Conservation (phyloP, 495 filamentous ascomycete species). For the Lophiostoma macrostomum region DNA sequence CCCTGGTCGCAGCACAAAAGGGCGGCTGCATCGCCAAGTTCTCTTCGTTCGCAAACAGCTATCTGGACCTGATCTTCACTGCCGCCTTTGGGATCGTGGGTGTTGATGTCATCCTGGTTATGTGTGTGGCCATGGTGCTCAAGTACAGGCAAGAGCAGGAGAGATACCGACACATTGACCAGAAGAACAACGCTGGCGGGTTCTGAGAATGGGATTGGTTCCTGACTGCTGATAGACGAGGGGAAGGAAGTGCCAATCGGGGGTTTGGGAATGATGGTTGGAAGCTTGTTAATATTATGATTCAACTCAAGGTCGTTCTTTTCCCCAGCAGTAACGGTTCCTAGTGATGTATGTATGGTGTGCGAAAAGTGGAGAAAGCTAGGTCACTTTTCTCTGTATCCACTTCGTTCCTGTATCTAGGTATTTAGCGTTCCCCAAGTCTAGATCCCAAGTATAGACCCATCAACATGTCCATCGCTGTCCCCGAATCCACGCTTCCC, state of each 20-base stretch:
- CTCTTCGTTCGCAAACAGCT: constrained; percentile 61
- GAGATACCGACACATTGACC: constrained; percentile 68
- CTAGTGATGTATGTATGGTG: constrained; percentile 1
- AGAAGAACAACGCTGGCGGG: constrained; percentile 51
- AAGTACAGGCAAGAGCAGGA: constrained; percentile 70
- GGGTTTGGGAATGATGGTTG: constrained; percentile 7
- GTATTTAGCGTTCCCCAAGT: background rate
- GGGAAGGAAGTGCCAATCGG: background rate
- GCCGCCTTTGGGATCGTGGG: constrained; percentile 72
- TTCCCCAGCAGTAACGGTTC: background rate
- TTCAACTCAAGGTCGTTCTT: constrained; percentile 1
- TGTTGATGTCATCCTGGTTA: constrained; percentile 59
- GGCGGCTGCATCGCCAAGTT: constrained; percentile 63
- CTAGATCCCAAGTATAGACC: background rate
- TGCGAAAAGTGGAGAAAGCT: background rate
- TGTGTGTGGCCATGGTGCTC: constrained; percentile 65
- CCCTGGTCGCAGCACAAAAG: constrained; percentile 61
- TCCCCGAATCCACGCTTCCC: background rate
- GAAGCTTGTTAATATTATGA: constrained; percentile 6
- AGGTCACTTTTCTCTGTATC: background rate
- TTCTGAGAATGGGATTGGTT: constrained; percentile 13
- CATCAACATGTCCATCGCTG: background rate
- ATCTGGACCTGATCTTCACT: constrained; percentile 70
- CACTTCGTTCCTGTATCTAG: background rate
- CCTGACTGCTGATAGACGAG: background rate